Base-by-base conservation (phyloP, 495 filamentous ascomycete species). In the Aspergillus sclerotioniger region DNA sequence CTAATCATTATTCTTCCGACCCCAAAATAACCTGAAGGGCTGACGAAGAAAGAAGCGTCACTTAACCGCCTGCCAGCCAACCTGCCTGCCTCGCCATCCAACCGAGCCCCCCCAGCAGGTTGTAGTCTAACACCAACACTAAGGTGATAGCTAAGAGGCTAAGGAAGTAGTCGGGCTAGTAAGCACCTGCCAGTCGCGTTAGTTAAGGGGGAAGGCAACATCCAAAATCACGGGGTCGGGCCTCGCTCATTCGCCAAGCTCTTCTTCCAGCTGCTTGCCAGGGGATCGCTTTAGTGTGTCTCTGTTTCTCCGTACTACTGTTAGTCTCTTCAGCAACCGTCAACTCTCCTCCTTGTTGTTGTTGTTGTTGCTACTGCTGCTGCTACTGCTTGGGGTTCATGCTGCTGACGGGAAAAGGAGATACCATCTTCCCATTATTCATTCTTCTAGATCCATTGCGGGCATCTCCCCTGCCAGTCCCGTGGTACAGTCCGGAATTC, bases 401-500 rank as follows among this genome's bases (percentile, higher is more conserved):
- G 25, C 25, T 25, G 25, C 25, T 25, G 25, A 25, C 25, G 25
- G 25, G 25, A 25, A 25, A 25, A 25, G 25, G 33, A 13, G 7
- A 8, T 13, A 3, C 33, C 33, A 35, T 33, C 31, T 10, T 6
- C 10, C 31, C 31, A 33, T 33, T 10, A 6, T 35, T 13, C 33
- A 9, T 35, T 13, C 33, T 41, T 41, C 10, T 15, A 15, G 37
- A 41, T 41, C 37, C 19, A 8, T 49, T n/a, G 20, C 31, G 25
- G 47, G 47, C 29, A 32, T 29, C 46, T 25, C 5, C 6, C 47
- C 31, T 50, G 25, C 47, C 31, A 28, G 47, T 50, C 31, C 47
- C 47, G 20, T 50, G 51, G 50, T 57, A 54, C 54, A 28, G 29
- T 29, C 41, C 57, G 54, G 54, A 61, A 61, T 61, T 61, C 44